Conservation (phyloP, 805 yeast genomes). For the Sugiyamaella mastotermitis region DNA sequence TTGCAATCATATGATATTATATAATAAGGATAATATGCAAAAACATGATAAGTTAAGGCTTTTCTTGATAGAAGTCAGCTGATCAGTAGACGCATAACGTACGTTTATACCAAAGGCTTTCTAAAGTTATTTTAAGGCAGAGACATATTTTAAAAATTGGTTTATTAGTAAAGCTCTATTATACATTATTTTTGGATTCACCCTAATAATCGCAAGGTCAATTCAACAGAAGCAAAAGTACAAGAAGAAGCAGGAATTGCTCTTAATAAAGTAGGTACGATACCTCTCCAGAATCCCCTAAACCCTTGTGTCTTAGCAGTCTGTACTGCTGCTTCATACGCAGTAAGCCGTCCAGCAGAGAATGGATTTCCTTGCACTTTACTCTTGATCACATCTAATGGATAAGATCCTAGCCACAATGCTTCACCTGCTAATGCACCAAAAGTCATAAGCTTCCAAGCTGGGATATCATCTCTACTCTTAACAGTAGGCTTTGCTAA, state of each 20-base stretch:
- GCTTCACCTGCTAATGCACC: constrained; percentile 70
- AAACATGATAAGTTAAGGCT: too few species aligned
- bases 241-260: constrained; percentile 71
- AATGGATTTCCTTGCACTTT: constrained; percentile 50
- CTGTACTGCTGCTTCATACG: constrained; percentile 35
- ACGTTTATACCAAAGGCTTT: too few species aligned
- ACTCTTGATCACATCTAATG: constrained; percentile 61
- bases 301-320: constrained; percentile 41
- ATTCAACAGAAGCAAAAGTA: constrained; percentile 71
- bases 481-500: constrained; percentile 19
- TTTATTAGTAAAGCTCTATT: too few species aligned
- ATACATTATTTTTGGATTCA: too few species aligned
- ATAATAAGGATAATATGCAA: too few species aligned
- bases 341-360: constrained; percentile 28
- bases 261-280: constrained; percentile 47
- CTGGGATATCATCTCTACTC: constrained; percentile 42
- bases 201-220: constrained; percentile 45
- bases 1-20: too few species aligned
- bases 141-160: too few species aligned
- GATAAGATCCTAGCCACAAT: constrained; percentile 63
- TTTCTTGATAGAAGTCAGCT: too few species aligned
- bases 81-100: too few species aligned
- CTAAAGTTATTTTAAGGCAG: too few species aligned
- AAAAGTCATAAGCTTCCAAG: constrained; percentile 48
- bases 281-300: constrained; percentile 52